Percentiles rank a stretch among this genome's conserved stretches.
phyloP scores from a whole-genome alignment of 371 early-diverging fungal species.

The Mucor plumbeus region DNA sequence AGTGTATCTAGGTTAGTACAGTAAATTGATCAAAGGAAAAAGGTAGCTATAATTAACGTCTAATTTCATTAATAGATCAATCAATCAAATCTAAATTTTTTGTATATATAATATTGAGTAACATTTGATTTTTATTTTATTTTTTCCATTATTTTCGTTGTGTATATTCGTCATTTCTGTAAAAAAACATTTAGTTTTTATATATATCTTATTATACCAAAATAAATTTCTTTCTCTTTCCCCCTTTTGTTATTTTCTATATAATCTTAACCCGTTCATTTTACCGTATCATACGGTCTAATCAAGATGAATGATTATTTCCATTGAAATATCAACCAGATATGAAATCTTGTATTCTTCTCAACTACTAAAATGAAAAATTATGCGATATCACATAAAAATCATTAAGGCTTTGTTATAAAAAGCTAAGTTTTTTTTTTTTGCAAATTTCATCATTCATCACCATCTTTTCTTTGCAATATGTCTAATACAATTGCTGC shows the following conservation, averaged over 20 bases:
- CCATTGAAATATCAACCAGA: too few relatives aligned
- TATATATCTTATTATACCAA: conserved; percentile 10
- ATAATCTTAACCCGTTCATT: background rate
- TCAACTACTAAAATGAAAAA: conserved; percentile 2
- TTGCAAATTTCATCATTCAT: background rate
- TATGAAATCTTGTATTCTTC: too few relatives aligned
- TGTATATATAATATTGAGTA: conserved; percentile 10
- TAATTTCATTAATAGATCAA: conserved; percentile 43
- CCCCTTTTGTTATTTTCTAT: background rate
- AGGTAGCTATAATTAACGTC: too few relatives aligned
- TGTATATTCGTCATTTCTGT: conserved; percentile 16
- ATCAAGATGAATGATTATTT: background rate
- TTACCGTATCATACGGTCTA: background rate
- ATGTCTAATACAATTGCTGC: background rate
- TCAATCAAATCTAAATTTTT: conserved; percentile 46
- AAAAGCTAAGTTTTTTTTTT: background rate
- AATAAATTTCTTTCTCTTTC: background rate
- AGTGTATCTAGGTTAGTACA: conserved; percentile 65
- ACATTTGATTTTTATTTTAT: background rate
- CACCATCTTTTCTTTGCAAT: background rate
- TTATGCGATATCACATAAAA: conserved; percentile 12
- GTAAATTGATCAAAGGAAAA: background rate
- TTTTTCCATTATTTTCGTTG: conserved; percentile 6
- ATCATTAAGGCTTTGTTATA: background rate
- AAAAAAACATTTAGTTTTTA: conserved; percentile 7